phyloP scores from a whole-genome alignment of 371 early-diverging fungal species.

The Mortierella sp. region DNA sequence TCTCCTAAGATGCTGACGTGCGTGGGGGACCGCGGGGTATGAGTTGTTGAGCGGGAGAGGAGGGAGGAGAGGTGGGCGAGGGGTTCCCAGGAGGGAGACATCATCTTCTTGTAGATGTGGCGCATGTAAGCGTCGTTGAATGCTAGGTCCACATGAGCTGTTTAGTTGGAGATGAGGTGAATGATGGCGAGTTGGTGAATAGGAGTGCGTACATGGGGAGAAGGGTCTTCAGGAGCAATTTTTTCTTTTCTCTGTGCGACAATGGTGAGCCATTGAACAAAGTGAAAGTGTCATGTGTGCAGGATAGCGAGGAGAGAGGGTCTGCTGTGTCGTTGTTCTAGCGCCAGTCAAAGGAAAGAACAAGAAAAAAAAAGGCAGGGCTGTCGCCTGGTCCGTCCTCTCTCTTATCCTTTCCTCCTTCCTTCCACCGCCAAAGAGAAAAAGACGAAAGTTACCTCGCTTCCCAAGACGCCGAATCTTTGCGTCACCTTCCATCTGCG shows the following conservation, averaged over 20 bases:
- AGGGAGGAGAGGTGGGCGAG: neutral
- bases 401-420: neutral
- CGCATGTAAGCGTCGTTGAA: conserved; percentile 66
- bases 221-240: neutral
- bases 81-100: conserved; percentile 46
- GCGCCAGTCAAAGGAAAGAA: neutral
- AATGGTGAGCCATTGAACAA: neutral
- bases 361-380: neutral
- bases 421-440: neutral
- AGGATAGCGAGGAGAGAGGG: neutral
- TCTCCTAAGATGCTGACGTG: conserved; percentile 66
- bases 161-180: neutral
- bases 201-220: too few species aligned
- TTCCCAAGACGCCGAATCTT: conserved; percentile 65
- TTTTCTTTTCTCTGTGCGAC: neutral
- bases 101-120: conserved; percentile 64
- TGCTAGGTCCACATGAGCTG: conserved; percentile 61
- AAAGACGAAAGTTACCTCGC: conserved; percentile 40
- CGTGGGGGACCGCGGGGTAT: conserved; percentile 44
- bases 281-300: neutral
- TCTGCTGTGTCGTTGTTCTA: conserved; percentile 1
- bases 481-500: conserved; percentile 71
- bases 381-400: neutral
- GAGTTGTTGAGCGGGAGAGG: conserved; percentile 5
- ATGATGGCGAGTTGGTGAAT: neutral